phyloP scores from a whole-genome alignment of 805 yeast genomes.

The Alloascoidea hylecoeti region DNA sequence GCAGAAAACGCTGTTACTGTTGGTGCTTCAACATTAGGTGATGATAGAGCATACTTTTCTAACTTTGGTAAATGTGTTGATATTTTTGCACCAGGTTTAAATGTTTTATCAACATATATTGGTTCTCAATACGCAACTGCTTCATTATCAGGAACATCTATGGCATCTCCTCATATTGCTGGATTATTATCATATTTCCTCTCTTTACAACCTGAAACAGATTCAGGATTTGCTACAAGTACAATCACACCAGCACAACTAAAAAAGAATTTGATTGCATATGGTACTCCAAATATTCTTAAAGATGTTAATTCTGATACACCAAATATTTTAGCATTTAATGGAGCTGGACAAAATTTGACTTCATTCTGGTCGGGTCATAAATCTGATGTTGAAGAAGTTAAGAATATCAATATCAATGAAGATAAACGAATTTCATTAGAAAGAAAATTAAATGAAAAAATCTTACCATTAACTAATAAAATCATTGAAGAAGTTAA shows the following conservation, averaged over 20 bases:
- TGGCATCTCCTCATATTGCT: slow-evolving; percentile 96
- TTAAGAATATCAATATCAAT: slow-evolving; percentile 5
- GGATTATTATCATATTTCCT: slow-evolving; percentile 85
- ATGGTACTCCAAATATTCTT: slow-evolving; percentile 45
- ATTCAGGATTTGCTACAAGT: slow-evolving; percentile 41
- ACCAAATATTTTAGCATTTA: slow-evolving; percentile 64
- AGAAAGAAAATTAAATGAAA: no score
- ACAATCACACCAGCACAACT: slow-evolving; percentile 58
- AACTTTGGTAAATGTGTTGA: slow-evolving; percentile 95
- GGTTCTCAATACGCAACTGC: slow-evolving; percentile 70
- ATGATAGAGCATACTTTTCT: slow-evolving; percentile 87
- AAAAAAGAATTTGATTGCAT: slow-evolving; percentile 62
- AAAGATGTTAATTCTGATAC: slow-evolving; percentile 57
- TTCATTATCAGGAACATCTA: slow-evolving; percentile 80
- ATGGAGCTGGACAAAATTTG: slow-evolving; percentile 70
- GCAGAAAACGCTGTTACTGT: slow-evolving; percentile 75
- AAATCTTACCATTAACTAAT: background rate
- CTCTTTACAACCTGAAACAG: slow-evolving; percentile 68
- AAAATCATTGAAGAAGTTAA: background rate
- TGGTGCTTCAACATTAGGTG: slow-evolving; percentile 86
- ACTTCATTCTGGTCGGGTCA: slow-evolving; percentile 42
- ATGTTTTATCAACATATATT: slow-evolving; percentile 71
- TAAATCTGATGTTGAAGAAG: background rate
- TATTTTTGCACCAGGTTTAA: slow-evolving; percentile 92
- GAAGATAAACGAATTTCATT: no score